Conservation (phyloP, 2,329 filamentous ascomycete species). For the Ophiostoma piceae region DNA sequence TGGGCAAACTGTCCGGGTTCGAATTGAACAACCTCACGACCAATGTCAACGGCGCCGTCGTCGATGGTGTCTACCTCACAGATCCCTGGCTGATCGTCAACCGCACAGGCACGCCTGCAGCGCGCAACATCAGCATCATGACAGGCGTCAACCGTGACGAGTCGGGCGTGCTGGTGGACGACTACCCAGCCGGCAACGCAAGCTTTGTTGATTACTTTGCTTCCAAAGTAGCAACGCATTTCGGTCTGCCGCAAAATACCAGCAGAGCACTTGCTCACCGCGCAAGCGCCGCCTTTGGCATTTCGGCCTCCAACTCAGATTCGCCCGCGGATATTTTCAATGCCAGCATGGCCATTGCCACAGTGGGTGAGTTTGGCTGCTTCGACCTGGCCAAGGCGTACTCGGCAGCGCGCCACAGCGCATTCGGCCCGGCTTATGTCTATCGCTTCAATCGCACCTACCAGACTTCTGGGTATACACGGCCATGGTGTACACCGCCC, state of each 20-base stretch:
- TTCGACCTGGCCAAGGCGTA: conserved; percentile 35
- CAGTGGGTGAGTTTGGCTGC: conserved; percentile 35
- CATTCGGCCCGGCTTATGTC: conserved; percentile 35
- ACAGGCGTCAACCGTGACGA: conserved; percentile 37
- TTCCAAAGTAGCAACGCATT: conserved; percentile 24
- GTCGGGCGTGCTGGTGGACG: conserved; percentile 29
- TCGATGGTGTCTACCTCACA: conserved; percentile 34
- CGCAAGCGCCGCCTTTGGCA: conserved; percentile 23
- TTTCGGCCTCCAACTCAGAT: conserved; percentile 18
- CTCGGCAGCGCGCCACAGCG: conserved; percentile 33
- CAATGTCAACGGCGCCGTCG: conserved; percentile 31
- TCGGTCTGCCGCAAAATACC: conserved; percentile 19
- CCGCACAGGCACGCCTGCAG: conserved; percentile 24
- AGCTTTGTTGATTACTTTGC: conserved; percentile 28
- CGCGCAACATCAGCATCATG: conserved; percentile 33
- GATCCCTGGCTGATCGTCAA: conserved; percentile 32
- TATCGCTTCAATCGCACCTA: conserved; percentile 41
- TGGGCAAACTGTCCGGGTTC: conserved; percentile 30
- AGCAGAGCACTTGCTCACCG: background rate
- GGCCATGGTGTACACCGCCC: conserved; percentile 32
- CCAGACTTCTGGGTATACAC: conserved; percentile 32
- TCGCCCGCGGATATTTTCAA: conserved; percentile 32
- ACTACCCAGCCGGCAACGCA: conserved; percentile 26
- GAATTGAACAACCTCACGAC: conserved; percentile 32
- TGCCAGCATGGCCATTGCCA: conserved; percentile 33